Evolutionary conservation across 352 stramenopile species (phyloP), one percentile per base, ranked within the genome.

Genomic region (Lagenidium sp.): DNA sequence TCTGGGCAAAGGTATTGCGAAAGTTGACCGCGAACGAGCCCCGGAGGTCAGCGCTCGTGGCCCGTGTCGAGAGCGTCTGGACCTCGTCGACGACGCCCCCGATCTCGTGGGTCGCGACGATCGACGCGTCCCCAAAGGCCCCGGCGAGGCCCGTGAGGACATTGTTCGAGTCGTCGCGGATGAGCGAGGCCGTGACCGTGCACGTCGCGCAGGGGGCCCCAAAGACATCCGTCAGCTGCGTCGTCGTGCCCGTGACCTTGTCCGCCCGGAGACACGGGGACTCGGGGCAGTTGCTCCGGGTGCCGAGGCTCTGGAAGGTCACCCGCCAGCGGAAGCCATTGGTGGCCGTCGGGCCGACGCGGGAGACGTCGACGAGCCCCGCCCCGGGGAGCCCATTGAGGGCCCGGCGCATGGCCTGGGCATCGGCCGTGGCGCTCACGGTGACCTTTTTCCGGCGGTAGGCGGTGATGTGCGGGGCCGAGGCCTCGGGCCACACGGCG

Each of bases 21-120:
- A 91, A 91, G n/a, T 83, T 84, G 5, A 87, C 36, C 3, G 54
- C 36, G 42, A 91, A 84, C 11, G 68, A 69, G 4, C 79, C 79
- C 6, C 52, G 51, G 11, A 91, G 55, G 19, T 85, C 60, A 11
- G 72, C 40, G 8, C 47, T 42, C 3, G 31, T 59, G 24, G 73
- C 65, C 7, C 35, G 47, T 0, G 58, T 69, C 7, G 65, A 65
- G 23, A 91, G 71, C 2, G 60, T 58, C 36, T 91, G 79, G 13
- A 87, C 60, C 63, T 91, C 79, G 22, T 66, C 38, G 7, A 91
- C 60, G 11, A 64, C 63, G 4, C 76, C 74, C 2, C 70, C 56
- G 23, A 87, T 63, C 26, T 87, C 71, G 37, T 57, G 53, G 6
- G 61, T 67, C 15, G 65, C 53, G 0, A 85, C 49, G 25, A 91